phyloP scores from a whole-genome alignment of 2,329 filamentous ascomycete species.

The Emergomyces africanus region DNA sequence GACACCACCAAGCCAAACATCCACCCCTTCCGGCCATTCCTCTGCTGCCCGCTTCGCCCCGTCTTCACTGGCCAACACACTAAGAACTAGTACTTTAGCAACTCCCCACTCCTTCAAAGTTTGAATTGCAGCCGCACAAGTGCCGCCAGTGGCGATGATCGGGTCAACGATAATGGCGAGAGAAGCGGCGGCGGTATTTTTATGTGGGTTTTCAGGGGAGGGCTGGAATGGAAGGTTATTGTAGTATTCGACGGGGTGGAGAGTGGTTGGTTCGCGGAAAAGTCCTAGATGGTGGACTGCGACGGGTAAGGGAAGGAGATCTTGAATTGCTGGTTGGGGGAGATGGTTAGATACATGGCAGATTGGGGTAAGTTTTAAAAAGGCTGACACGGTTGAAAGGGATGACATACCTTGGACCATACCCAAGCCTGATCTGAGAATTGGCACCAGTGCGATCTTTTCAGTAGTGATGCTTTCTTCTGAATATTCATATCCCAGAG shows the following conservation, averaged over 20 bases:
- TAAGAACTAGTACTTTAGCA: conserved; percentile 62
- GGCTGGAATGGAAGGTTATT: conserved; percentile 71
- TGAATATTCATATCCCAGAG: conserved; percentile 64
- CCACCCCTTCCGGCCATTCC: conserved; percentile 51
- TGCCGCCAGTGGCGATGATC: conserved; percentile 86
- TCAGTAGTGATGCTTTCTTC: conserved; percentile 50
- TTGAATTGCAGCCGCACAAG: conserved; percentile 78
- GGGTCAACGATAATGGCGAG: conserved; percentile 83
- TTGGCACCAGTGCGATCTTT: conserved; percentile 71
- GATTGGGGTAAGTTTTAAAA: not conserved
- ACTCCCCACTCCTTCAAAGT: conserved; percentile 85
- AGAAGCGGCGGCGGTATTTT: conserved; percentile 35
- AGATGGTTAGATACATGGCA: not conserved
- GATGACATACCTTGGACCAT: conserved; percentile 64
- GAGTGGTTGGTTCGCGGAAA: conserved; percentile 77
- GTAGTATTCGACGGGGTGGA: conserved; percentile 92
- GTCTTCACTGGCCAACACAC: conserved; percentile 57
- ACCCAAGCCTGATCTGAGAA: conserved; percentile 78
- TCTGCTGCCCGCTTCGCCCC: conserved; percentile 60
- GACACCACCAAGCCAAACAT: conserved; percentile 68
- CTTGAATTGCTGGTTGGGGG: conserved; percentile 52
- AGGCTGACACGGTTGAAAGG: not conserved
- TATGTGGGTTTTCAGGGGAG: conserved; percentile 14
- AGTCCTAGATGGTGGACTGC: conserved; percentile 89
- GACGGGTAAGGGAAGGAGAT: conserved; percentile 65